A percentile compares a stretch with the other conserved stretches of the same genome.
Evolutionary conservation across 768 basidiomycete species (phyloP).

Genomic region (Hydnomerulius pinastri): DNA sequence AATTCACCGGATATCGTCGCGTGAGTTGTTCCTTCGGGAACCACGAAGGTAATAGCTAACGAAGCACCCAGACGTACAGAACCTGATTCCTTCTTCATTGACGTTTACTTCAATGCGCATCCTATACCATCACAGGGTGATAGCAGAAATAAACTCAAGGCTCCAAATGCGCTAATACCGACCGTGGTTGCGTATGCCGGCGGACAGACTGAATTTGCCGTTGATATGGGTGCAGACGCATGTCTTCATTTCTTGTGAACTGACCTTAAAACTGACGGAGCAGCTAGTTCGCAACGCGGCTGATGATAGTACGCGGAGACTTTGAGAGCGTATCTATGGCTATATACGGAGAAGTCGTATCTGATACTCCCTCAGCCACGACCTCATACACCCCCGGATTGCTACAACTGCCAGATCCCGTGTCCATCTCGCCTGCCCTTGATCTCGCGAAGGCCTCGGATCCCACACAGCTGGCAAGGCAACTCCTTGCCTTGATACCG

Average conservation of each 20-base stretch:
- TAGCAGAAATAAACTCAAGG: constrained; percentile 58
- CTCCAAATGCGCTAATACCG: constrained; percentile 71
- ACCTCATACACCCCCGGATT: constrained; percentile 43
- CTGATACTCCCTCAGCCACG: constrained; percentile 41
- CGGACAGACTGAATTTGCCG: constrained; percentile 60
- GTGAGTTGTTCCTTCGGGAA: constrained; percentile 40
- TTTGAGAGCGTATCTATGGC: constrained; percentile 60
- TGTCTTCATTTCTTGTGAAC: constrained; percentile 19
- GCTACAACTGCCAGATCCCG: constrained; percentile 36
- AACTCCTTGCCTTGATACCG: constrained; percentile 62
- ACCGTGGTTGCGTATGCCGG: constrained; percentile 74
- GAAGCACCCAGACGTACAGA: constrained; percentile 56
- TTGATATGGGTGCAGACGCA: constrained; percentile 74
- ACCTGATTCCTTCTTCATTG: constrained; percentile 71
- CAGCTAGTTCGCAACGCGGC: constrained; percentile 65
- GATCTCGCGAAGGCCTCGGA: constrained; percentile 63
- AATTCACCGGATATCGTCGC: constrained; percentile 62
- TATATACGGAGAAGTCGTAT: constrained; percentile 54
- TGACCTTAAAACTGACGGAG: constrained; percentile 4
- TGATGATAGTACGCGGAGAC: constrained; percentile 80
- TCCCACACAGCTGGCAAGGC: constrained; percentile 61
- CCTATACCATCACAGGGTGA: constrained; percentile 45
- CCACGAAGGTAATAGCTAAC: background rate
- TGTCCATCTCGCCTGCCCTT: constrained; percentile 49
- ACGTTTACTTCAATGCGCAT: constrained; percentile 76